Base-by-base conservation (phyloP, 208 protist species). In the Crithidia acanthocephali region DNA sequence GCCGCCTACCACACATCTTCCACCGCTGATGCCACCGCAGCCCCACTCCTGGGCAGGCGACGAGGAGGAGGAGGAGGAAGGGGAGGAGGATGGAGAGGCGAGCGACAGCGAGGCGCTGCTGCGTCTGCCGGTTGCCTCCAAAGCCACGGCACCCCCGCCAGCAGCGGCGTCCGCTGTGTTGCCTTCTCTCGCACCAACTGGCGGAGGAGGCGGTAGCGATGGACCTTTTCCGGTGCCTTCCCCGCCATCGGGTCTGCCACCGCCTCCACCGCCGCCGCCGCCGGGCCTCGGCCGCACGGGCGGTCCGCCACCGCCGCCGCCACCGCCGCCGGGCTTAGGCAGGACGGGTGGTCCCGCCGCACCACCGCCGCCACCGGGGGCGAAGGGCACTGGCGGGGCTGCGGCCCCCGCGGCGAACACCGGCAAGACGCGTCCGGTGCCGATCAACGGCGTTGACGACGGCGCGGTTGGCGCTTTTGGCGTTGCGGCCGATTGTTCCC, bases 391-490 rank as follows among this genome's bases (percentile, higher is more conserved):
- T 28, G 35, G 35, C 27, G 56, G 3, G 28, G 33, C 40, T 5
- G 55, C 55, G 2, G 32, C 45, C 37, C 55, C 71, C 3, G 23
- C 45, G 0, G 45, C 37, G 23, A 80, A 66, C 57, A 65, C 35
- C 37, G 70, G 71, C 62, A 76, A 65, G 25, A 87, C 83, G 45
- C 83, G 84, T 45, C 83, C 71, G 13, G 77, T 93, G 55, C 88
- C 88, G 15, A 87, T 93, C 58, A 75, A 84, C 47, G 67, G 65
- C 45, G 63, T 78, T 27, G 27, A 65, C 40, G 81, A 68, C 55
- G 79, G 78, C 32, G 25, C 60, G 16, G 72, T 77, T 16, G 76
- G 73, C 23, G 79, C 68, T 25, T 83, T 94, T 53, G 64, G 52
- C 52, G 72, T 72, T 20, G 67, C 18, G 23, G 37, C 42, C 1